phyloP scores from a whole-genome alignment of 345 rosid species.

The Moricandia moricandioides region DNA sequence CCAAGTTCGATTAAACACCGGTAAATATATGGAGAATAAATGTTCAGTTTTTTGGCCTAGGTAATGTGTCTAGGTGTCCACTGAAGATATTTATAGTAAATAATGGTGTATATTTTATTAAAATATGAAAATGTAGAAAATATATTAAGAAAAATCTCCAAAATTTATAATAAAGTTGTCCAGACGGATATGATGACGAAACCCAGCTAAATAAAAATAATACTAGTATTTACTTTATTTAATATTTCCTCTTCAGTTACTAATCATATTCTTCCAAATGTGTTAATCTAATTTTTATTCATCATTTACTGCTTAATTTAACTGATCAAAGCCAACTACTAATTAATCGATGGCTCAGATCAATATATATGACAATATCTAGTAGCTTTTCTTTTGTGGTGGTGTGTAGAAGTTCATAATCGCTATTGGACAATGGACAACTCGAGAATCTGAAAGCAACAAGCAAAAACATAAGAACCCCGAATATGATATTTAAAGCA shows the following conservation, averaged over 20 bases:
- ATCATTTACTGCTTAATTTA: constrained; percentile 8
- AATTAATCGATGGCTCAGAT: constrained; percentile 23
- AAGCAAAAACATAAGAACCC: constrained; percentile 12
- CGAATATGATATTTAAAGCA: constrained; percentile 27
- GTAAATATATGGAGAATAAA: background rate
- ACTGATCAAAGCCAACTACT: constrained; percentile 25
- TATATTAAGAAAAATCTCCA: background rate
- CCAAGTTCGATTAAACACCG: background rate
- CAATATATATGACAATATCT: constrained; percentile 3
- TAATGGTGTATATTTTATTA: background rate
- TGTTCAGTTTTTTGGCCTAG: background rate
- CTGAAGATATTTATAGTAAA: background rate
- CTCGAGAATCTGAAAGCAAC: constrained; percentile 34
- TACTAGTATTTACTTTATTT: background rate
- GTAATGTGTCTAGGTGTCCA: background rate
- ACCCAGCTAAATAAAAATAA: constrained; percentile 22
- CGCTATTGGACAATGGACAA: constrained; percentile 26
- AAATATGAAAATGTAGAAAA: background rate
- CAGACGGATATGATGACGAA: constrained; percentile 21
- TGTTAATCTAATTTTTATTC: constrained; percentile 1
- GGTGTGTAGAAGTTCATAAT: constrained; percentile 32
- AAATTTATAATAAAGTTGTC: background rate
- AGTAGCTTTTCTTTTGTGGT: constrained; percentile 33
- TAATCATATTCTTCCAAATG: constrained; percentile 32
- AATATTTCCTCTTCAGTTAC: constrained; percentile 6